Percentiles rank a stretch among this genome's conserved stretches.
These are phyloP conservation scores for Ophiostoma triangulosporum DNA, from an alignment of 2,329 filamentous ascomycete genomes.

Conservation along the genomic window DNA sequence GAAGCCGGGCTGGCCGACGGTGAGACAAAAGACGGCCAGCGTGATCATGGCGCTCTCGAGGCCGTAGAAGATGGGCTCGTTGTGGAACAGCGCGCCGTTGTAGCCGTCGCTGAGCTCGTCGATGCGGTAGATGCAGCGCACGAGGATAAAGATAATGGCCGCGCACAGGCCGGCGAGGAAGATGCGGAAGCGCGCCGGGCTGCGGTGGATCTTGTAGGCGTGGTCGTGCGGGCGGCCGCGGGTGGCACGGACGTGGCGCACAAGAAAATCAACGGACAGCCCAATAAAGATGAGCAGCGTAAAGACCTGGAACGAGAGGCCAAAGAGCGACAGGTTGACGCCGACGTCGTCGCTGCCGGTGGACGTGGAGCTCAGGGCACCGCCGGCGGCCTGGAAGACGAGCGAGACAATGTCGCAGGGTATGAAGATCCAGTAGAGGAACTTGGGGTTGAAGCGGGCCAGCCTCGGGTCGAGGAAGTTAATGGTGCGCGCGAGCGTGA, in stretches of 20 bases:
- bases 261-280: slow-evolving; percentile 35
- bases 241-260: slow-evolving; percentile 22
- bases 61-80: slow-evolving; percentile 38
- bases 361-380: slow-evolving; percentile 33
- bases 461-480: slow-evolving; percentile 25
- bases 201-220: background rate
- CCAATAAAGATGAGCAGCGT: slow-evolving; percentile 38
- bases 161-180: slow-evolving; percentile 39
- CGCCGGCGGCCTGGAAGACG: slow-evolving; percentile 40
- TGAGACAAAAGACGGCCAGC: slow-evolving; percentile 12
- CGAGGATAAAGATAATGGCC: slow-evolving; percentile 45
- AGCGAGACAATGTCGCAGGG: slow-evolving; percentile 42
- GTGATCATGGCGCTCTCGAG: slow-evolving; percentile 32
- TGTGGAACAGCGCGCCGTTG: slow-evolving; percentile 36
- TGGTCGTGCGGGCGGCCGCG: background rate
- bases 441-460: slow-evolving; percentile 27
- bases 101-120: slow-evolving; percentile 53
- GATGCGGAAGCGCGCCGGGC: slow-evolving; percentile 11
- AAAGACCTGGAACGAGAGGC: slow-evolving; percentile 44
- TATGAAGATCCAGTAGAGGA: slow-evolving; percentile 34
- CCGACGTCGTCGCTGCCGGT: slow-evolving; percentile 32
- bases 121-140: slow-evolving; percentile 42
- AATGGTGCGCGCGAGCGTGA: slow-evolving; percentile 35
- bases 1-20: slow-evolving; percentile 12
- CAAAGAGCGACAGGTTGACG: slow-evolving; percentile 36